These are phyloP conservation scores for Claviceps paspali DNA, from an alignment of 2,329 filamentous ascomycete genomes.

Conservation along the genomic window DNA sequence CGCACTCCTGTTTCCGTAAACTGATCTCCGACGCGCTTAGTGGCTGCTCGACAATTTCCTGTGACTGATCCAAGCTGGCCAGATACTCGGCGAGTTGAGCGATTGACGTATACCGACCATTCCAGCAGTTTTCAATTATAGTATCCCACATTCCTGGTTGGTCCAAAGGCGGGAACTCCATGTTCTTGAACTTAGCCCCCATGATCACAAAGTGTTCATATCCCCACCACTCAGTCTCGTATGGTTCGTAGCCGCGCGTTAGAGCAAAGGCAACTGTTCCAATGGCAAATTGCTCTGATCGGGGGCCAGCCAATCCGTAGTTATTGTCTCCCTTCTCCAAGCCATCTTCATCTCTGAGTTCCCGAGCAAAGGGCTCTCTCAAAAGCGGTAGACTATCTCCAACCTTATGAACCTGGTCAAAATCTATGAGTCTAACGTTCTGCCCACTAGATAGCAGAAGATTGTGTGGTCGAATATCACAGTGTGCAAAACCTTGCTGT, in stretches of 20 bases:
- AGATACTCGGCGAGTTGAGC: conserved; percentile 2
- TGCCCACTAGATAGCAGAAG: conserved; percentile 3
- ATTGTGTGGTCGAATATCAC: conserved; percentile 6
- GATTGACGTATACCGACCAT: conserved; percentile 6
- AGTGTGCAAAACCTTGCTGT: conserved; percentile 4
- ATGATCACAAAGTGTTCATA: conserved; percentile 2
- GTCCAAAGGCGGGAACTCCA: conserved; percentile 5
- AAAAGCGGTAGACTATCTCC: neutral
- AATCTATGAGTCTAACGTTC: conserved; percentile 6
- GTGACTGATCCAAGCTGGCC: conserved; percentile 3
- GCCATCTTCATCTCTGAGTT: conserved; percentile 5
- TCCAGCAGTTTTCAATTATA: conserved; percentile 6
- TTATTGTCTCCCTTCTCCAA: conserved; percentile 2
- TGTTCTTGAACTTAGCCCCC: conserved; percentile 5
- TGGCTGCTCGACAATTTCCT: conserved; percentile 3
- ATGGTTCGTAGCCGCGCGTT: conserved; percentile 5
- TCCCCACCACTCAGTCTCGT: conserved; percentile 6
- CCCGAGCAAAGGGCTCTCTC: conserved; percentile 6
- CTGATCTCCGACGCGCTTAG: neutral
- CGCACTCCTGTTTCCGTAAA: conserved; percentile 3
- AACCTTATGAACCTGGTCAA: neutral
- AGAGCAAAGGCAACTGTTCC: conserved; percentile 6
- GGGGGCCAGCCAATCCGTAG: conserved; percentile 4
- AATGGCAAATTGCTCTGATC: conserved; percentile 7
- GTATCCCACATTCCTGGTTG: conserved; percentile 2